Evolutionary conservation across 192 early-diverging fungal species (phyloP).

Genomic region (Coemansia sp.): DNA sequence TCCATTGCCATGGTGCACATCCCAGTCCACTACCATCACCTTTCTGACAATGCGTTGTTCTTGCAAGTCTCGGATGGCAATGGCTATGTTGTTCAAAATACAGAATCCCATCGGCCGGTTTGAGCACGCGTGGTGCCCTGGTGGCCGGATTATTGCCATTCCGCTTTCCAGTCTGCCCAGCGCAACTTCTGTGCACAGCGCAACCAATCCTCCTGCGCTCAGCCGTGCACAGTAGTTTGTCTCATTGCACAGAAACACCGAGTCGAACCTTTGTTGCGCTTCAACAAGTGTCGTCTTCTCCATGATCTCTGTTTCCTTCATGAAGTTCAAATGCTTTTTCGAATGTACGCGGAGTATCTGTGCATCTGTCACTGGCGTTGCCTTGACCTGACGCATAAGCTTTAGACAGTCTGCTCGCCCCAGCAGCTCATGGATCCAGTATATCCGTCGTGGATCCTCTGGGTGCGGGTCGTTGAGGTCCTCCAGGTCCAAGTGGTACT

Average conservation of each 20-base stretch:
- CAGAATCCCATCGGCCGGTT: conserved; percentile 85
- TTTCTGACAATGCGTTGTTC: conserved; percentile 47
- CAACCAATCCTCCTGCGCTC: conserved; percentile 75
- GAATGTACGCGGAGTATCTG: conserved; percentile 60
- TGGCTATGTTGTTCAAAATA: conserved; percentile 85
- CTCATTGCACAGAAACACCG: conserved; percentile 70
- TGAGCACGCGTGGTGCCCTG: conserved; percentile 89
- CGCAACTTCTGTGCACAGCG: conserved; percentile 71
- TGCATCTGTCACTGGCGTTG: conserved; percentile 14
- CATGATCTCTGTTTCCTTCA: conserved; percentile 51
- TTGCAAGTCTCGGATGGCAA: conserved; percentile 71
- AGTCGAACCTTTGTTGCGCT: conserved; percentile 56
- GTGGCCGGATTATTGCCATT: conserved; percentile 88
- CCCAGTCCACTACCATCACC: conserved; percentile 92
- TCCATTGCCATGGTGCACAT: conserved; percentile 95
- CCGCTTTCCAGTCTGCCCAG: conserved; percentile 68
- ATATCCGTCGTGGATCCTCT: conserved; percentile 75
- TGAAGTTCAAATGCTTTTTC: conserved; percentile 40
- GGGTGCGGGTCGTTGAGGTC: conserved; percentile 69
- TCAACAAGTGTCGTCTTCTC: conserved; percentile 54
- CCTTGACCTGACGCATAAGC: conserved; percentile 35
- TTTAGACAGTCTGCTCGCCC: conserved; percentile 49
- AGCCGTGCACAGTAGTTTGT: conserved; percentile 66
- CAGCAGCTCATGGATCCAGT: conserved; percentile 63
- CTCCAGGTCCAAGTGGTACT: conserved; percentile 60